Evolutionary conservation across 73 alveolate genomes (phyloP), one percentile per base, ranked within the genome.

Genomic region (Blepharisma stoltei): DNA sequence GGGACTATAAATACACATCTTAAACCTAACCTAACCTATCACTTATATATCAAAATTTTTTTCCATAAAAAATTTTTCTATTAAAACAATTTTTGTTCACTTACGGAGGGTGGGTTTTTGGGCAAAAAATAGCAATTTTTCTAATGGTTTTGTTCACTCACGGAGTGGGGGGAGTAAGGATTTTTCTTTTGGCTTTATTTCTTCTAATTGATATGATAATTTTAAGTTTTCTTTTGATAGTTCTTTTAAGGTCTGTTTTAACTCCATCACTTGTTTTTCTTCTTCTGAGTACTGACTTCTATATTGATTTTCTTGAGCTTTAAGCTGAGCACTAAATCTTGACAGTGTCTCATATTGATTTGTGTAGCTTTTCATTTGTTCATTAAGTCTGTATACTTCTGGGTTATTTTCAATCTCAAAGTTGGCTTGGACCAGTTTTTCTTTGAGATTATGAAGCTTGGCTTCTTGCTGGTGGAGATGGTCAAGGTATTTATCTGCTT

Each of bases 151-250:
- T n/a, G n/a, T n/a, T n/a, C n/a, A n/a, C n/a, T n/a, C n/a, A n/a
- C n/a, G n/a, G n/a, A n/a, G n/a, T n/a, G n/a, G n/a, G n/a, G n/a
- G n/a, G n/a, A n/a, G n/a, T n/a, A n/a, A n/a, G n/a, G 38, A 14
- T 11, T 20, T 25, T 8, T n/a, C 49, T 60, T 60, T 60, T 20
- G 73, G 11, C 46, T 60, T 60, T 14, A 25, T n/a, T 60, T 60
- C 73, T 60, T 60, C 73, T 2, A 60, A 14, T 60, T n/a, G 18
- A 25, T 60, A 60, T 18, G 73, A 60, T 1, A 60, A 14, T 5
- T 60, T 60, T 25, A 60, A 5, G 73, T 60, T 60, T 60, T 60
- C 73, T 60, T 60, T 60, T 60, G 73, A 14, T n/a, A 60, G 38
- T 5, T 60, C 73, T 60, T 60, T 60, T n/a, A 60, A 38, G 18